Evolutionary conservation across 495 filamentous ascomycete genomes (phyloP), one percentile per base, ranked within the genome.

Genomic region (Eremomyces bilateralis): DNA sequence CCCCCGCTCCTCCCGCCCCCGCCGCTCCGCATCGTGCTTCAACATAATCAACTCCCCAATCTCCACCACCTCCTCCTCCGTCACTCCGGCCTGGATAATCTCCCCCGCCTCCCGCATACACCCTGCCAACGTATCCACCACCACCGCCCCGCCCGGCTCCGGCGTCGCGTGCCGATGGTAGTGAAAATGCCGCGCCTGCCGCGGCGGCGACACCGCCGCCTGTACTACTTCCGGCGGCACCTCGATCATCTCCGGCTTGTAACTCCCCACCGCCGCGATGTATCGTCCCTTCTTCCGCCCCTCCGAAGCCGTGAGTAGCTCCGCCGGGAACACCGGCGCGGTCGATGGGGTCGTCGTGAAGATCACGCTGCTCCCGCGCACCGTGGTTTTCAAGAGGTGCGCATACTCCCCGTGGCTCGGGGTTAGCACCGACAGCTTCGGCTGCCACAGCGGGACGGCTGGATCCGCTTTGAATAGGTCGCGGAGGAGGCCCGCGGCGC

Each of bases 41-140:
- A 80, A 56, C 71, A 84, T 81, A 33, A 85, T 59, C 31, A 93
- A 51, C 49, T 91, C 81, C 2, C 84, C 83, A 4, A 83, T 57
- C 62, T 97, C 84, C 4, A 91, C 76, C 15, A 93, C 59, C 45
- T 91, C 72, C 19, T 68, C 61, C 0, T 73, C 63, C 28, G 58
- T 54, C 20, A 95, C 53, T 0, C 67, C 77, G 0, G 80, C 80
- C 44, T 80, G 69, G 19, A 85, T 75, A 35, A 97, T 58, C 59
- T 97, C 88, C 3, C 88, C 88, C 0, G 85, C 77, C 47, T 94
- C 82, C 44, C 73, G 69, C 40, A 94, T 44, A 36, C 79, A 81
- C 3, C 71, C 76, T 13, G 77, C 69, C 0, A 81, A 54, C 21
- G 73, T 80, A 49, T 95, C 85, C 8, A 94, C 85, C 3, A 93